Base-by-base conservation (phyloP, 2,329 filamentous ascomycete genomes). In the Paraphoma sp. region DNA sequence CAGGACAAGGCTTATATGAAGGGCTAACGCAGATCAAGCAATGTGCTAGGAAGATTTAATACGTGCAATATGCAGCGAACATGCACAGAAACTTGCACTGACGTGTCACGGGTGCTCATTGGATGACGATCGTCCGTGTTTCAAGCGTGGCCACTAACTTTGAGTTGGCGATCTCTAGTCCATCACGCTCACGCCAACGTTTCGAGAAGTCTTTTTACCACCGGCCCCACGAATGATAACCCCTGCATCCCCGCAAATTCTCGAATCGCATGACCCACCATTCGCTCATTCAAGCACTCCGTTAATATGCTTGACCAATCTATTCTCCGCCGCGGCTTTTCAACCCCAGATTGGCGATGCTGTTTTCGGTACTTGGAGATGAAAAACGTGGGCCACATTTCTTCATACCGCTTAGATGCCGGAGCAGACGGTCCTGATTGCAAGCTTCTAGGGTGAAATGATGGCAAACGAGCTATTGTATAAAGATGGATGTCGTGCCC, bases 271-370 rank as follows among this genome's bases (percentile, higher is more conserved):
- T 57, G 59, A 59, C 53, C 55, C 56, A 53, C 48, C 44, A 53
- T 41, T 30, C 48, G 48, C 53, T 51, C 18, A 43, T 47, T 54
- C 44, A 56, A 54, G 57, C 56, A 54, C 11, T 52, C 55, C 60
- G 58, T 61, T 61, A 66, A 69, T 71, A 57, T 64, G 48, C 45
- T 52, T 42, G 51, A 55, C 48, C 53, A 66, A 65, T 69, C 23
- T 65, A 70, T 67, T 55, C 58, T 52, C 57, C 54, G 62, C 53
- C 56, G 56, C 57, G 53, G 59, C 55, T 62, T 48, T 43, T 17
- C 31, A 38, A 11, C 6, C 28, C 30, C 38, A 52, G 54, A 59
- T 58, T 60, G 41, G 48, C 54, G 60, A 64, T 54, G 44, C 53
- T 42, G 33, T 9, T 50, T 45, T 12, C 30, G 36, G 38, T n/a